These are phyloP conservation scores for Silybum marianum DNA, from an alignment of 129 eudicot genomes.

Conservation along the genomic window DNA sequence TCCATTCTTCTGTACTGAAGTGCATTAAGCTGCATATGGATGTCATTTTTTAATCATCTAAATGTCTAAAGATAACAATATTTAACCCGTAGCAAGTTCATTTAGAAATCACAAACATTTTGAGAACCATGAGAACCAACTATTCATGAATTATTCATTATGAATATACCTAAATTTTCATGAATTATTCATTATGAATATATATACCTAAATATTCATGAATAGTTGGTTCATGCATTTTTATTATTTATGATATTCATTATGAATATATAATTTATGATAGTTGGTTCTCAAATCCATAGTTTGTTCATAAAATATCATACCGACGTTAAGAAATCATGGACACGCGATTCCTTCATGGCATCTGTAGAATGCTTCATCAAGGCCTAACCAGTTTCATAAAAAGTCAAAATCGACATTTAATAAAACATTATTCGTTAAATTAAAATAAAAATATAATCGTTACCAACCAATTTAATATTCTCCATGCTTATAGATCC, in stretches of 20 bases:
- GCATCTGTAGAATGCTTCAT: conserved; percentile 87
- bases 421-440: not conserved
- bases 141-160: not conserved
- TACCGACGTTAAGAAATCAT: conserved; percentile 76
- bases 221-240: not conserved
- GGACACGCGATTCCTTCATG: conserved; percentile 90
- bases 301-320: conserved; percentile 1
- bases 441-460: not conserved
- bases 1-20: conserved; percentile 92
- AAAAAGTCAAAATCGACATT: conserved; percentile 21
- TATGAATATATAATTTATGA: not conserved
- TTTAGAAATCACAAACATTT: not conserved
- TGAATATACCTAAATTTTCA: not conserved
- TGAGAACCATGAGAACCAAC: not conserved
- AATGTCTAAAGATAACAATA: not conserved
- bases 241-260: not conserved
- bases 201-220: not conserved
- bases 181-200: not conserved
- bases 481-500: conserved; percentile 80
- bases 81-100: not conserved
- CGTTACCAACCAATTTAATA: conserved; percentile 66
- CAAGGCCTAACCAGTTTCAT: conserved; percentile 58
- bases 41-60: conserved; percentile 1
- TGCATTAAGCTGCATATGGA: conserved; percentile 64
- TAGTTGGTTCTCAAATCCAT: not conserved